Evolutionary conservation across 495 filamentous ascomycete species (phyloP), one percentile per base, ranked within the genome.

Genomic region (Thermochaetoides thermophila): DNA sequence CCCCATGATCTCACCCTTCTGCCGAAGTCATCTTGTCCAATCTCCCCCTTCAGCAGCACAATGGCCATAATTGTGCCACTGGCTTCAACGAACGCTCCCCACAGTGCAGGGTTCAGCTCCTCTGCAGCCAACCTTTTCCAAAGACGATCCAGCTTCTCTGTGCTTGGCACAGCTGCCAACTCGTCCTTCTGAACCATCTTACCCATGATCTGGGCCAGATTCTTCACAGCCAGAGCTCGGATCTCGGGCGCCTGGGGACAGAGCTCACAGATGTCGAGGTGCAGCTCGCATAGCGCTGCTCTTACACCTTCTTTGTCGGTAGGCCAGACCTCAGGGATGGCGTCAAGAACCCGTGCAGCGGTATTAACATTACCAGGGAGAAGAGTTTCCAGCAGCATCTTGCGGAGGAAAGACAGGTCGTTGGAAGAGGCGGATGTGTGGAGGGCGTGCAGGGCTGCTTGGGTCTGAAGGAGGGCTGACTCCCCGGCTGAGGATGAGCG

Each of bases 21-120:
- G n/a, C n/a, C n/a, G n/a, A n/a, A n/a, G n/a, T n/a, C n/a, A n/a
- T n/a, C n/a, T n/a, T n/a, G n/a, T n/a, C n/a, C n/a, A n/a, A n/a
- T n/a, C n/a, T n/a, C n/a, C n/a, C n/a, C n/a, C n/a, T n/a, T n/a
- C n/a, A n/a, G n/a, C n/a, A n/a, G 22, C 5, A 56, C 35, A 5
- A 42, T 40, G 1, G 59, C 53, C 39, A 68, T 46, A 27, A 68
- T 33, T 0, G 50, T 48, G 0, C 66, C 66, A 39, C 63, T 68
- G 20, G 51, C 38, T 18, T 55, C 43, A 41, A 65, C 53, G 19
- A 62, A 56, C 3, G 62, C 60, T 34, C 57, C 57, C 3, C 53
- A 56, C 14, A 69, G 40, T 18, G 45, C 46, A 17, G 64, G 61
- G 32, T 59, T 68, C 18, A 56, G 7, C 50, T 55, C 10, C 38